Evolutionary conservation across 1,139 yeast species (phyloP).

Genomic region (Candida tunisiensis): DNA sequence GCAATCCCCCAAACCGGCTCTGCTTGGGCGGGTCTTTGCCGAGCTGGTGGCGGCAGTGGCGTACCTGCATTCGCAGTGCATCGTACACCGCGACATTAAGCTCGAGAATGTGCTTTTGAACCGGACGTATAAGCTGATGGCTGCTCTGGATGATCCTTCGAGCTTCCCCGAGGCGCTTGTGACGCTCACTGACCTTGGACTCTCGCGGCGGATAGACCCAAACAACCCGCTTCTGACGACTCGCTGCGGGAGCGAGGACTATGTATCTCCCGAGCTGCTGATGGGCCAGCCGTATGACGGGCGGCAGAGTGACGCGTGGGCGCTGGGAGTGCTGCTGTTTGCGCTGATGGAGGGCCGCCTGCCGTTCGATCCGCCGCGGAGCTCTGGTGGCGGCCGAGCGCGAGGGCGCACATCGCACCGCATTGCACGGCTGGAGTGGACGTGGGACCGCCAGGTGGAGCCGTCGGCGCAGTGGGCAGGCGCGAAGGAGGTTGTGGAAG

Average conservation of each 20-base stretch:
- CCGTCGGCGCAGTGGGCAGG: constrained; percentile 21
- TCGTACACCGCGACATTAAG: constrained; percentile 69
- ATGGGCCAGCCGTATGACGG: constrained; percentile 90
- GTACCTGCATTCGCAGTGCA: constrained; percentile 49
- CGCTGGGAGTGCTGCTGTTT: constrained; percentile 79
- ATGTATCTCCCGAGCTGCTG: constrained; percentile 82
- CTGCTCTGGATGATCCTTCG: constrained; percentile 9
- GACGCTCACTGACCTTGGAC: constrained; percentile 76
- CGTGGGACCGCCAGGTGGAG: constrained; percentile 41
- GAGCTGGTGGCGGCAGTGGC: constrained; percentile 54
- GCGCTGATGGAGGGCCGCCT: constrained; percentile 67
- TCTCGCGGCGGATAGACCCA: constrained; percentile 50
- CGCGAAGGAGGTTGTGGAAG: constrained; percentile 37
- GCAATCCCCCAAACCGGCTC: constrained; percentile 24
- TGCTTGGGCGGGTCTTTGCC: constrained; percentile 44
- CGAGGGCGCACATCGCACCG: constrained; percentile 65
- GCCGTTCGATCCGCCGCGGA: constrained; percentile 54
- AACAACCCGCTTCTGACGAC: constrained; percentile 53
- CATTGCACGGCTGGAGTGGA: constrained; percentile 88
- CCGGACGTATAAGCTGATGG: constrained; percentile 18
- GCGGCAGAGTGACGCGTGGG: constrained; percentile 82
- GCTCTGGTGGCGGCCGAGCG: constrained; percentile 23
- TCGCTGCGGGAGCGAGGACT: constrained; percentile 91
- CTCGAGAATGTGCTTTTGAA: constrained; percentile 36
- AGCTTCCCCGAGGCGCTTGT: constrained; percentile 25